phyloP scores from a whole-genome alignment of 306 rosid genomes.

The Lotus japonicus region DNA sequence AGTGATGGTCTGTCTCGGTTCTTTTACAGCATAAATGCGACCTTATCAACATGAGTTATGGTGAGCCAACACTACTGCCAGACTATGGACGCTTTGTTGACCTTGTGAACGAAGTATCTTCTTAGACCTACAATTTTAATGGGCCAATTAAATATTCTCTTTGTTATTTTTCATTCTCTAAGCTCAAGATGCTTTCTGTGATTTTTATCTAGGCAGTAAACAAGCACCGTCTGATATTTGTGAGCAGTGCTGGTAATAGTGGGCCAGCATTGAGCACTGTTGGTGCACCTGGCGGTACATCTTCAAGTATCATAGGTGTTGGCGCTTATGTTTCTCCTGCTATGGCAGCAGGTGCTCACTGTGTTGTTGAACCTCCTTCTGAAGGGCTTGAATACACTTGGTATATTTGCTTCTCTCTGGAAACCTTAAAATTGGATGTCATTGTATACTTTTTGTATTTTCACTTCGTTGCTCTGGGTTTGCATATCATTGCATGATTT shows the following conservation, averaged over 20 bases:
- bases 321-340: conserved; percentile 97
- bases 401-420: conserved; percentile 38
- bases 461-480: conserved; percentile 18
- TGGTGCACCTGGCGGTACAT: conserved; percentile 99
- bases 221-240: conserved; percentile 78
- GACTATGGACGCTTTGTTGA: conserved; percentile 98
- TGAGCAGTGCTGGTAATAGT: conserved; percentile 97
- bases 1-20: conserved; percentile 14
- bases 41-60: conserved; percentile 97
- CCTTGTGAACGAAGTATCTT: conserved; percentile 83
- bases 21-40: conserved; percentile 90
- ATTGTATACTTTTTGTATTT: conserved; percentile 12
- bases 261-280: conserved; percentile 99
- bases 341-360: conserved; percentile 98
- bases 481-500: conserved; percentile 14
- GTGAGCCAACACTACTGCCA: conserved; percentile 82
- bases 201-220: conserved; percentile 61
- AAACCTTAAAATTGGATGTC: neutral
- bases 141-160: conserved; percentile 1
- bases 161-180: conserved; percentile 29
- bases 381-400: conserved; percentile 98
- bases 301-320: conserved; percentile 87
- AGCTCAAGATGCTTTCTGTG: conserved; percentile 21
- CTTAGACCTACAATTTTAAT: conserved; percentile 25
- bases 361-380: conserved; percentile 76